Evolutionary conservation across 163 green algal species (phyloP).

Genomic region (Trebouxiophyceae sp.): DNA sequence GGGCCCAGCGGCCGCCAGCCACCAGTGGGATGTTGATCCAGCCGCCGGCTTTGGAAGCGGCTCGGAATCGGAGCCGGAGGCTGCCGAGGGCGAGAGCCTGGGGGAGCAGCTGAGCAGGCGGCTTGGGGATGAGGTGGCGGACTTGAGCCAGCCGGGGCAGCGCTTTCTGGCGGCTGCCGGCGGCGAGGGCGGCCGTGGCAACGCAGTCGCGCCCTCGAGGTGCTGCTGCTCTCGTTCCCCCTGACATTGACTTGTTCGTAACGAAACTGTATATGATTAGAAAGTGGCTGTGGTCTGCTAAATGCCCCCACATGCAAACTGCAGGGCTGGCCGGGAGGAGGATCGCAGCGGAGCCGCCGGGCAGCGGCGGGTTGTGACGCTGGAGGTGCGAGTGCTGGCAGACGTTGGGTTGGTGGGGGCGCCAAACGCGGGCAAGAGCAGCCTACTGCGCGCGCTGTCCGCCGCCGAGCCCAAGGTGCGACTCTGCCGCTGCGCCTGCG

Average conservation of each 20-base stretch:
- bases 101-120: not conserved
- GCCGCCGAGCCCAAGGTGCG: constrained; percentile 53
- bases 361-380: constrained; percentile 33
- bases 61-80: not conserved
- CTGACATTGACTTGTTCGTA: not conserved
- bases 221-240: constrained; percentile 8
- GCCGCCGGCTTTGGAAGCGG: not conserved
- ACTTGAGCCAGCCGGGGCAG: constrained; percentile 33
- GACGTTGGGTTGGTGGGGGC: constrained; percentile 80
- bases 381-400: constrained; percentile 66
- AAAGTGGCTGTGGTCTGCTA: not conserved
- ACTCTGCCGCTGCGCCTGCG: not conserved
- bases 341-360: constrained; percentile 9
- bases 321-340: not conserved
- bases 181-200: constrained; percentile 50
- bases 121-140: constrained; percentile 22
- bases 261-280: too few relatives aligned
- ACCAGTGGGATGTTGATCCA: not conserved
- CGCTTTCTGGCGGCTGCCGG: constrained; percentile 34
- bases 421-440: constrained; percentile 89
- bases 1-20: not conserved
- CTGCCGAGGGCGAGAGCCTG: not conserved
- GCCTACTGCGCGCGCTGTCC: constrained; percentile 59
- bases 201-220: constrained; percentile 13
- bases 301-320: not conserved